A percentile compares a stretch with the other conserved stretches of the same genome.
phyloP scores from a whole-genome alignment of 176 grass and related monocot genomes.

The Hordeum vulgare region DNA sequence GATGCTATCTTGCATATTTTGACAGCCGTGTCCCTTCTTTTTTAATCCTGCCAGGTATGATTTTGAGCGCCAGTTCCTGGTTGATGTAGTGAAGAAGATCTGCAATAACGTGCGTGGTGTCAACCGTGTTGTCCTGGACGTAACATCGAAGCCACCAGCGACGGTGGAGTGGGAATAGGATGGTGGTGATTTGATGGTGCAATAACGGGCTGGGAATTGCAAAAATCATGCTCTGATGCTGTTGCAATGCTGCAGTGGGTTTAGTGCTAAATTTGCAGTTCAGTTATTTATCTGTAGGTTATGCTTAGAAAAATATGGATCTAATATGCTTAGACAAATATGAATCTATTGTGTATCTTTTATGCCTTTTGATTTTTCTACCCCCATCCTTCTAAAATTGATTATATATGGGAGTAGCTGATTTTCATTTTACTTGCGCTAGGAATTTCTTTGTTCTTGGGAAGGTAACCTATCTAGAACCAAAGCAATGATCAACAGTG shows the following conservation, averaged over 20 bases:
- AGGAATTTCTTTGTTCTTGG: too few species aligned
- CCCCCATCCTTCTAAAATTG: too few species aligned
- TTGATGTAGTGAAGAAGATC: slow-evolving; percentile 76
- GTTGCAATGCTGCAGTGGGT: slow-evolving; percentile 29
- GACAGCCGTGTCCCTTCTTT: background rate
- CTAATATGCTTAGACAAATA: too few species aligned
- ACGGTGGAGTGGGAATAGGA: slow-evolving; percentile 84
- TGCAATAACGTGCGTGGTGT: slow-evolving; percentile 71
- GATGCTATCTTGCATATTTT: background rate
- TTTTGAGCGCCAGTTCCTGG: slow-evolving; percentile 61
- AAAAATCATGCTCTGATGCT: background rate
- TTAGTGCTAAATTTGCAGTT: too few species aligned
- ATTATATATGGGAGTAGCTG: too few species aligned
- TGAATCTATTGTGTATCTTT: too few species aligned
- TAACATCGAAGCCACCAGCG: slow-evolving; percentile 70
- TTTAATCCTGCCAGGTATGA: slow-evolving; percentile 53
- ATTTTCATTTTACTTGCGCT: too few species aligned
- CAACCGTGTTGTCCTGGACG: slow-evolving; percentile 69
- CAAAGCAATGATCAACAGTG: background rate
- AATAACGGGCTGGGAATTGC: slow-evolving; percentile 33
- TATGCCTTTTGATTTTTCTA: too few species aligned
- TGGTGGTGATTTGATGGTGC: background rate
- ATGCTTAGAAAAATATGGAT: too few species aligned
- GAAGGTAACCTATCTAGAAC: background rate
- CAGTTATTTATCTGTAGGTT: too few species aligned